These are phyloP conservation scores for Chlorella sp. DNA, from an alignment of 139 green algal genomes.

Conservation along the genomic window DNA sequence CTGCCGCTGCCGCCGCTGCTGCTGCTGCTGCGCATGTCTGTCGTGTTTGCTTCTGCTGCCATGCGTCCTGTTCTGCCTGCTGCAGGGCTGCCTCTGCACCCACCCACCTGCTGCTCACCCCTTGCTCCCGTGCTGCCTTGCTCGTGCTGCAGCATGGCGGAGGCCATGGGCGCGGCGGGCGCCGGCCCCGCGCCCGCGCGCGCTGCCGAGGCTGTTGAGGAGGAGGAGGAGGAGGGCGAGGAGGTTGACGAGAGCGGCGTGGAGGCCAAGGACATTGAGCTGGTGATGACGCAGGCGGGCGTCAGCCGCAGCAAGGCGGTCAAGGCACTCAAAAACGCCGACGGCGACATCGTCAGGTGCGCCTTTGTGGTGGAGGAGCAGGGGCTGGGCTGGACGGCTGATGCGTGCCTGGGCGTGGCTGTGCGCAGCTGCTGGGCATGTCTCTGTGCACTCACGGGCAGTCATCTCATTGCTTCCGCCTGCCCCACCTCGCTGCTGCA, in stretches of 20 bases:
- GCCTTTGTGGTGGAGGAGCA: no score
- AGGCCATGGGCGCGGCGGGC: conserved; percentile 39
- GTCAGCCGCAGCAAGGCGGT: conserved; percentile 92
- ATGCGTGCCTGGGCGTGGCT: no score
- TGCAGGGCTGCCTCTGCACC: background rate
- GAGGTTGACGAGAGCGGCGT: conserved; percentile 95
- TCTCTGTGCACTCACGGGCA: no score
- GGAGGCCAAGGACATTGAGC: conserved; percentile 99
- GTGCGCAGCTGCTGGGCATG: no score
- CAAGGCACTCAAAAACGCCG: conserved; percentile 90
- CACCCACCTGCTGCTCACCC: background rate
- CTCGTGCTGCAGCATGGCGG: conserved; percentile 36
- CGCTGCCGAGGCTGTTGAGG: conserved; percentile 29
- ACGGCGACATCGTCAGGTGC: conserved; percentile 94
- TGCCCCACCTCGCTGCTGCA: no score
- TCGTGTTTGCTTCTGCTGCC: no score
- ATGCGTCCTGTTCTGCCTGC: no score
- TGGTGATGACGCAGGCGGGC: conserved; percentile 96
- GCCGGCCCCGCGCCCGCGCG: background rate
- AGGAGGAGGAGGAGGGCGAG: conserved; percentile 83
- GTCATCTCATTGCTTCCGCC: no score
- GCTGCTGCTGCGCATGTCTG: background rate
- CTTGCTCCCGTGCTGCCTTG: background rate
- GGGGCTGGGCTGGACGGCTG: no score
- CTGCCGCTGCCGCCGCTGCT: background rate